Conservation (phyloP, 116 monocot species). For the Iris pallida region DNA sequence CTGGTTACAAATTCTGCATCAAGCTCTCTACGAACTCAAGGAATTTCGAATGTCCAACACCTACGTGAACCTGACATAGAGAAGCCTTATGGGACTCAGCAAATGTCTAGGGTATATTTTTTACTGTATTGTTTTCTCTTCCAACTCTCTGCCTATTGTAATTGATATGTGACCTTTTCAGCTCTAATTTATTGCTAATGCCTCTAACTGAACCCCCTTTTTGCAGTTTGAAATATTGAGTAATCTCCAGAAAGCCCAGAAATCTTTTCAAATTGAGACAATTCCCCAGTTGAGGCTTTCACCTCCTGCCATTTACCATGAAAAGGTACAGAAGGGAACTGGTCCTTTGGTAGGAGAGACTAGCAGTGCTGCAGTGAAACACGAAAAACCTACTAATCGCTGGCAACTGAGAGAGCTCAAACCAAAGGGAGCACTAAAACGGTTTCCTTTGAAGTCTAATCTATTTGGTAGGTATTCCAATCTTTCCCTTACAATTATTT, state of each 20-base stretch:
- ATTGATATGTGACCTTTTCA: neutral
- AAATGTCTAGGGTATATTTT: slow-evolving; percentile 58
- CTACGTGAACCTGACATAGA: slow-evolving; percentile 67
- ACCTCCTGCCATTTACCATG: slow-evolving; percentile 87
- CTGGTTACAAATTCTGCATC: slow-evolving; percentile 26
- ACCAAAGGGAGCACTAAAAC: slow-evolving; percentile 37
- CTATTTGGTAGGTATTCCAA: slow-evolving; percentile 43
- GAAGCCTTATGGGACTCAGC: slow-evolving; percentile 49
- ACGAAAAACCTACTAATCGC: slow-evolving; percentile 39
- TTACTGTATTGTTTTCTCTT: neutral
- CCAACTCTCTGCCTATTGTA: neutral
- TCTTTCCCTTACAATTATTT: neutral
- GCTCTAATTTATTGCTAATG: neutral
- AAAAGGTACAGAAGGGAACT: slow-evolving; percentile 57
- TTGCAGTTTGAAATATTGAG: slow-evolving; percentile 85
- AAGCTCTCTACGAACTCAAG: slow-evolving; percentile 19
- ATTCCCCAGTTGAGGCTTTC: slow-evolving; percentile 67
- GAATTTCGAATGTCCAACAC: slow-evolving; percentile 22
- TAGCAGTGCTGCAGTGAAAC: slow-evolving; percentile 22
- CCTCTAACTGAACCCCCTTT: neutral
- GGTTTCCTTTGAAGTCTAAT: slow-evolving; percentile 44
- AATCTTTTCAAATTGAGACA: slow-evolving; percentile 42
- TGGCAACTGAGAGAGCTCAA: slow-evolving; percentile 45
- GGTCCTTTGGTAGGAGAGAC: slow-evolving; percentile 27
- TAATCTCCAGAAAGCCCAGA: slow-evolving; percentile 59